These are phyloP conservation scores for Pythium dissimile DNA, from an alignment of 352 stramenopile genomes.

Conservation along the genomic window DNA sequence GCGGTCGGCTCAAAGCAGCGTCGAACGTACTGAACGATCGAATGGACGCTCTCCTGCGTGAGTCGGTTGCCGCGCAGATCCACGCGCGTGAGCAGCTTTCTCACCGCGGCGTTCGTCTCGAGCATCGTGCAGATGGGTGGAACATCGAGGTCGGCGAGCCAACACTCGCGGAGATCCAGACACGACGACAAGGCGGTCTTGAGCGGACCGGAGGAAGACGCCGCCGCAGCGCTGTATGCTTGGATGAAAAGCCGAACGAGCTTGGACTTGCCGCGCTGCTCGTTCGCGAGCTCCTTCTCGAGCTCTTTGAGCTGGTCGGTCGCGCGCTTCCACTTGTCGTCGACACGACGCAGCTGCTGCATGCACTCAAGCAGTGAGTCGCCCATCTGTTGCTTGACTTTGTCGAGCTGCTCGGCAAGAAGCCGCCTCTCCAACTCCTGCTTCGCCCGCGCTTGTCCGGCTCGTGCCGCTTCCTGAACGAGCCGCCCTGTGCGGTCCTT, in stretches of 20 bases:
- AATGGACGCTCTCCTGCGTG: conserved; percentile 43
- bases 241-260: conserved; percentile 38
- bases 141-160: conserved; percentile 49
- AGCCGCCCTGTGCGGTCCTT: conserved; percentile 55
- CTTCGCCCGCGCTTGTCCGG: conserved; percentile 43
- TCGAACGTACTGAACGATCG: conserved; percentile 30
- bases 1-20: neutral
- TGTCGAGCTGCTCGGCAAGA: conserved; percentile 41
- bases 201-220: too few species aligned
- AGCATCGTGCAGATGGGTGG: conserved; percentile 38
- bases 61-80: conserved; percentile 63
- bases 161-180: conserved; percentile 51
- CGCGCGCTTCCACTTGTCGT: conserved; percentile 32
- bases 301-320: conserved; percentile 32
- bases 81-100: conserved; percentile 24
- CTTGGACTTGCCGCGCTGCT: conserved; percentile 45
- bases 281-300: conserved; percentile 33
- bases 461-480: conserved; percentile 45
- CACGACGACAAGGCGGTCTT: neutral
- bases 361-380: conserved; percentile 31
- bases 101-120: conserved; percentile 14
- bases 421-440: conserved; percentile 46
- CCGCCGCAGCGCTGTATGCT: conserved; percentile 12
- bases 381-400: conserved; percentile 35
- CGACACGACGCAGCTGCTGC: conserved; percentile 30